These are phyloP conservation scores for Coprinopsis marcescibilis DNA, from an alignment of 768 basidiomycete genomes.

Conservation along the genomic window DNA sequence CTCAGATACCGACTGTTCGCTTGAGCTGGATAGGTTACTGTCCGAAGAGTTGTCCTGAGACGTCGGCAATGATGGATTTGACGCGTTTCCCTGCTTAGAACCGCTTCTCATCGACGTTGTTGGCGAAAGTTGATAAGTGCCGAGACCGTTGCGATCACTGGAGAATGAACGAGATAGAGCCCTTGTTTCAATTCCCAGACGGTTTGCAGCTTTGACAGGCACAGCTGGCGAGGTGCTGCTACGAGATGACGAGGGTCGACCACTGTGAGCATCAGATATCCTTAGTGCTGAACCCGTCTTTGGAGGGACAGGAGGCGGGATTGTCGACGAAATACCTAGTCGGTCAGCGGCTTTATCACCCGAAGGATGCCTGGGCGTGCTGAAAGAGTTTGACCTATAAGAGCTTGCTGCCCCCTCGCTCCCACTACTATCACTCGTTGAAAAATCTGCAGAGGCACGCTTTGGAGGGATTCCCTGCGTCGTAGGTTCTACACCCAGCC, in stretches of 20 bases:
- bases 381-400: background rate
- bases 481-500: conserved; percentile 5
- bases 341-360: conserved; percentile 23
- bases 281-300: background rate
- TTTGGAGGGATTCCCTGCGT: background rate
- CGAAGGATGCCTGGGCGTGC: conserved; percentile 16
- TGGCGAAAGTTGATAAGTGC: too few species aligned
- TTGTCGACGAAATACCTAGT: conserved; percentile 6
- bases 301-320: conserved; percentile 8
- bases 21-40: conserved; percentile 1
- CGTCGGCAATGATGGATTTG: background rate
- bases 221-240: background rate
- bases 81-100: too few species aligned
- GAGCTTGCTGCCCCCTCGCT: background rate
- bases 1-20: background rate
- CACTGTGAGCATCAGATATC: background rate
- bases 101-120: too few species aligned
- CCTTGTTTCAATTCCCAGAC: conserved; percentile 15
- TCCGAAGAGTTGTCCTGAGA: background rate
- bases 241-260: background rate
- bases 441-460: background rate
- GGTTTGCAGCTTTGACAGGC: background rate
- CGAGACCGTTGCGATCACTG: background rate
- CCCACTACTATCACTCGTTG: background rate
- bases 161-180: background rate